Conservation (phyloP, 768 basidiomycete species). For the Pisolithus marmoratus region DNA sequence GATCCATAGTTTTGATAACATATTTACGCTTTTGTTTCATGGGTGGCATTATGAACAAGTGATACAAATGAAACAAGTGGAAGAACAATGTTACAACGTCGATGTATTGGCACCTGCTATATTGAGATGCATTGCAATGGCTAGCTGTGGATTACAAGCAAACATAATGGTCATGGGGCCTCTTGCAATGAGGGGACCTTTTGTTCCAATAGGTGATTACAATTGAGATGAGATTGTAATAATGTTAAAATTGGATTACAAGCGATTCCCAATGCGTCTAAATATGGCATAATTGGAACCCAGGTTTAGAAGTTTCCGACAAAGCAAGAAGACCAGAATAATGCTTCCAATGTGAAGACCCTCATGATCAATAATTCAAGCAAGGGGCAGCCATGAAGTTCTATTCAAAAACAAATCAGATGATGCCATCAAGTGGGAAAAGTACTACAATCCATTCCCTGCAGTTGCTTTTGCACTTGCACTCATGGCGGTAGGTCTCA, state of each 20-base stretch:
- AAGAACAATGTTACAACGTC: not conserved
- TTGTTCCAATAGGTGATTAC: not conserved
- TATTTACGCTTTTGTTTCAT: not conserved
- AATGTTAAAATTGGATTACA: not conserved
- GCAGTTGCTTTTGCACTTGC: too few relatives aligned
- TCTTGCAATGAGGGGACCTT: not conserved
- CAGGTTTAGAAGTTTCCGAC: not conserved
- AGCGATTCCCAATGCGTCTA: not conserved
- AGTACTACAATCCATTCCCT: too few relatives aligned
- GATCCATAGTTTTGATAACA: constrained; percentile 9
- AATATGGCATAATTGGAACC: not conserved
- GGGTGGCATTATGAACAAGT: not conserved
- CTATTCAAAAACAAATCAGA: too few relatives aligned
- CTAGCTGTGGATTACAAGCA: not conserved
- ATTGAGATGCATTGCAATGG: not conserved
- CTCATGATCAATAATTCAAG: not conserved
- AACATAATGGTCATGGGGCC: not conserved
- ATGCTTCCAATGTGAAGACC: not conserved
- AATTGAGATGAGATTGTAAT: not conserved
- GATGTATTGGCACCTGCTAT: too few relatives aligned
- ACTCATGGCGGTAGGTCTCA: too few relatives aligned
- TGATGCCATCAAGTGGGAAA: too few relatives aligned
- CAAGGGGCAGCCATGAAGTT: too few relatives aligned
- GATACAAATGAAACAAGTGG: not conserved
- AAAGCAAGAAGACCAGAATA: not conserved